Evolutionary conservation across 768 basidiomycete genomes (phyloP).

Genomic region (Cubamyces lactineus): DNA sequence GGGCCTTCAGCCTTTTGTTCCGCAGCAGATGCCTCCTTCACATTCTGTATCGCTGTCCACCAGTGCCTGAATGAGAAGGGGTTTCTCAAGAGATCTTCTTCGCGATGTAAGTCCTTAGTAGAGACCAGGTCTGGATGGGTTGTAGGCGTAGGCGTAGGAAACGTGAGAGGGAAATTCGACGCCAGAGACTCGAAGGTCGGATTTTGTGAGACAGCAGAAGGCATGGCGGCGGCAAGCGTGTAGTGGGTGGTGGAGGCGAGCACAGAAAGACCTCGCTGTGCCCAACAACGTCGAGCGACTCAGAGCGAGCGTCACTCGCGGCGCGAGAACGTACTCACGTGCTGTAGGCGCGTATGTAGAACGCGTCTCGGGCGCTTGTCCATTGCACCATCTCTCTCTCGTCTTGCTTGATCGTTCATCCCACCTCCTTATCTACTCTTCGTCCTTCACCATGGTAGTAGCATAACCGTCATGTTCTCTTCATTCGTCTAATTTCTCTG

Average conservation of each 20-base stretch:
- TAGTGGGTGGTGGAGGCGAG: not conserved
- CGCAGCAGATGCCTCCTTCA: slow-evolving; percentile 65
- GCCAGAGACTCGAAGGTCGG: slow-evolving; percentile 55
- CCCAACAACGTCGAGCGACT: not conserved
- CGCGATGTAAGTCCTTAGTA: slow-evolving; percentile 77
- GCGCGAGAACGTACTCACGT: slow-evolving; percentile 12
- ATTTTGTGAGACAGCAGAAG: slow-evolving; percentile 53
- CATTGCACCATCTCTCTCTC: slow-evolving; percentile 17
- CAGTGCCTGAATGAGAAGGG: slow-evolving; percentile 90
- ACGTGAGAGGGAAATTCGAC: slow-evolving; percentile 78
- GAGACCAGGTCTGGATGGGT: slow-evolving; percentile 78
- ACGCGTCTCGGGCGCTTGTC: slow-evolving; percentile 11
- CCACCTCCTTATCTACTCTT: slow-evolving; percentile 1
- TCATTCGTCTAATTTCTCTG: not conserved
- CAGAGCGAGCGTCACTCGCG: slow-evolving; percentile 13
- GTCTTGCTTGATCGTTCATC: slow-evolving; percentile 4
- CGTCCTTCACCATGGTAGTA: slow-evolving; percentile 17
- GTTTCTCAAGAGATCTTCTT: slow-evolving; percentile 93
- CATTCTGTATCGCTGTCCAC: slow-evolving; percentile 83
- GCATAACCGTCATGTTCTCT: not conserved
- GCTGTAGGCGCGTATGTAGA: slow-evolving; percentile 14
- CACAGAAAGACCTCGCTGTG: not conserved
- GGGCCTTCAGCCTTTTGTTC: slow-evolving; percentile 60
- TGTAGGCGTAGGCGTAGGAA: slow-evolving; percentile 79
- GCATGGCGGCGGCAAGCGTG: slow-evolving; percentile 45